phyloP scores from a whole-genome alignment of 129 eudicot species.

The Chrysanthemum lavandulifolium region DNA sequence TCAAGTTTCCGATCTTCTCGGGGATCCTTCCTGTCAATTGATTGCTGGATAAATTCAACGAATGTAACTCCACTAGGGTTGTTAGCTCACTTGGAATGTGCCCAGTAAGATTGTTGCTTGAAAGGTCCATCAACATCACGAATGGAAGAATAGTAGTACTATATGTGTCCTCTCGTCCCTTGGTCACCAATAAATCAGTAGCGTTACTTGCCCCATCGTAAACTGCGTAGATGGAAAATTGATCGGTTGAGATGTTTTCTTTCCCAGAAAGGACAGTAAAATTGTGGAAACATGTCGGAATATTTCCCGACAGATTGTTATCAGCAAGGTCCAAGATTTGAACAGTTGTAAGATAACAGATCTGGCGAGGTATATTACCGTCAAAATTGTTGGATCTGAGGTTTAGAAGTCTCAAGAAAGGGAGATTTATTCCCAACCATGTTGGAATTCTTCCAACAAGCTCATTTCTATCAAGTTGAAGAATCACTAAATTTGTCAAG shows the following conservation, averaged over 20 bases:
- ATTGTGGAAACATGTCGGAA: slow-evolving; percentile 2
- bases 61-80: not conserved
- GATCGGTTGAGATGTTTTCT: not conserved
- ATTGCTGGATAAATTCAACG: slow-evolving; percentile 11
- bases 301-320: slow-evolving; percentile 7
- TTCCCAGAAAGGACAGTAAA: not conserved
- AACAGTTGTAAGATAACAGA: not conserved
- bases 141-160: not conserved
- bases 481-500: not conserved
- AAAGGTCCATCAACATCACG: slow-evolving; percentile 14
- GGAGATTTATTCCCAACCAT: not conserved
- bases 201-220: not conserved
- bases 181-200: not conserved
- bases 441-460: not conserved
- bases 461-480: slow-evolving; percentile 16
- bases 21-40: slow-evolving; percentile 17
- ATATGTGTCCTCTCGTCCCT: slow-evolving; percentile 19
- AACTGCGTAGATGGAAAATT: not conserved
- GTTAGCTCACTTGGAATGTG: slow-evolving; percentile 10
- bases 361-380: not conserved
- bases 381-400: not conserved
- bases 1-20: slow-evolving; percentile 8
- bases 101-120: slow-evolving; percentile 10
- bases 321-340: slow-evolving; percentile 5
- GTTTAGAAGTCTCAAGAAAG: too few species aligned